A percentile compares a stretch with the other conserved stretches of the same genome.
Evolutionary conservation across 257 asterid genomes (phyloP).

Genomic region (Agastache rugosa): DNA sequence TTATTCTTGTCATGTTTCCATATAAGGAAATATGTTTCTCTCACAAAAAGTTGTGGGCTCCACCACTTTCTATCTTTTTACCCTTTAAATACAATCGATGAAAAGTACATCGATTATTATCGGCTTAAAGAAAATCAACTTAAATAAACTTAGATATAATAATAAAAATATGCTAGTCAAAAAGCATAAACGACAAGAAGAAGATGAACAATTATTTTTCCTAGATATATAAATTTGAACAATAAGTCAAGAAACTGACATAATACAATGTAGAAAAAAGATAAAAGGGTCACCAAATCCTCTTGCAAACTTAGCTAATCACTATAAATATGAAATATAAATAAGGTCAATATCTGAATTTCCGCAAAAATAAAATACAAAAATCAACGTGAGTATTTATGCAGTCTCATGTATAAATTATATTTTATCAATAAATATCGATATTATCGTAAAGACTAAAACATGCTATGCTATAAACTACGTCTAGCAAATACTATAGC

Average conservation of each 20-base stretch:
- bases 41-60: too few relatives aligned
- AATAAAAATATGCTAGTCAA: background rate
- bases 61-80: too few relatives aligned
- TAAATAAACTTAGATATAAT: background rate
- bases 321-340: too few relatives aligned
- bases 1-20: too few relatives aligned
- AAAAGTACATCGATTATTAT: too few relatives aligned
- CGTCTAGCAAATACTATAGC: too few relatives aligned
- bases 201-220: background rate
- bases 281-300: slow-evolving; percentile 11
- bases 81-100: too few relatives aligned
- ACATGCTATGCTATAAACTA: too few relatives aligned
- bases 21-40: too few relatives aligned
- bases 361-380: background rate
- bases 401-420: background rate
- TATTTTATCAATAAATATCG: too few relatives aligned
- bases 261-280: background rate
- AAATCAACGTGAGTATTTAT: background rate
- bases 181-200: slow-evolving; percentile 20
- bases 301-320: background rate
- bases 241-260: slow-evolving; percentile 22
- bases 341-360: background rate
- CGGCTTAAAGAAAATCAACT: too few relatives aligned
- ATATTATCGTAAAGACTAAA: too few relatives aligned
- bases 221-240: background rate